These are phyloP conservation scores for Saksenaea oblongispora DNA, from an alignment of 371 early-diverging fungal genomes.

Conservation along the genomic window DNA sequence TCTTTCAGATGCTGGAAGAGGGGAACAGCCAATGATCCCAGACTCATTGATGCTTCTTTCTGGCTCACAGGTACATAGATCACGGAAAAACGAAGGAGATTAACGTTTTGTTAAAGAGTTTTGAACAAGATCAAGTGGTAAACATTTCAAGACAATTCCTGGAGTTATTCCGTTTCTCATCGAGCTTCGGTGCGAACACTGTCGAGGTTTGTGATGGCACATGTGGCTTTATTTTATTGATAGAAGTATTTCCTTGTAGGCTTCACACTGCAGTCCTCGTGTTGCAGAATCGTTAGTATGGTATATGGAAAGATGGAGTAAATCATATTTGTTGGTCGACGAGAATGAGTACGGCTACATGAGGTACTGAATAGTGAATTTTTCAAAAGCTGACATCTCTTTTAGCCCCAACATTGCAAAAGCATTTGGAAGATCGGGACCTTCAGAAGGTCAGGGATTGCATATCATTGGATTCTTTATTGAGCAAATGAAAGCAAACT, in stretches of 20 bases:
- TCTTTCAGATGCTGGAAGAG: constrained; percentile 66
- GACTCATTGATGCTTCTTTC: constrained; percentile 64
- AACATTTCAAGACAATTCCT: constrained; percentile 56
- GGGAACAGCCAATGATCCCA: constrained; percentile 77
- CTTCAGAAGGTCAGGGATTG: constrained; percentile 63
- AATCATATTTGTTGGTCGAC: constrained; percentile 68
- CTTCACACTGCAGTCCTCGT: constrained; percentile 71
- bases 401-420: constrained; percentile 53
- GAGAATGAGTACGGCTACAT: constrained; percentile 62
- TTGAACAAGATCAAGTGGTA: constrained; percentile 58
- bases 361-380: constrained; percentile 35
- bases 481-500: constrained; percentile 59
- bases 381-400: background rate
- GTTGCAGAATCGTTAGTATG: constrained; percentile 73
- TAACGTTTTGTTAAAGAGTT: constrained; percentile 3
- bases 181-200: constrained; percentile 37
- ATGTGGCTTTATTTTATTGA: background rate
- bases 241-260: constrained; percentile 20
- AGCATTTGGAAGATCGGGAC: constrained; percentile 58
- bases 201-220: constrained; percentile 38
- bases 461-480: constrained; percentile 64
- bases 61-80: constrained; percentile 36
- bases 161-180: constrained; percentile 40
- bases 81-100: background rate
- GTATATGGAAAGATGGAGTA: constrained; percentile 78